Percentiles rank a stretch among this genome's conserved stretches.
These are phyloP conservation scores for Paspalum vaginatum DNA, from an alignment of 176 grass and related monocot genomes.

Conservation along the genomic window DNA sequence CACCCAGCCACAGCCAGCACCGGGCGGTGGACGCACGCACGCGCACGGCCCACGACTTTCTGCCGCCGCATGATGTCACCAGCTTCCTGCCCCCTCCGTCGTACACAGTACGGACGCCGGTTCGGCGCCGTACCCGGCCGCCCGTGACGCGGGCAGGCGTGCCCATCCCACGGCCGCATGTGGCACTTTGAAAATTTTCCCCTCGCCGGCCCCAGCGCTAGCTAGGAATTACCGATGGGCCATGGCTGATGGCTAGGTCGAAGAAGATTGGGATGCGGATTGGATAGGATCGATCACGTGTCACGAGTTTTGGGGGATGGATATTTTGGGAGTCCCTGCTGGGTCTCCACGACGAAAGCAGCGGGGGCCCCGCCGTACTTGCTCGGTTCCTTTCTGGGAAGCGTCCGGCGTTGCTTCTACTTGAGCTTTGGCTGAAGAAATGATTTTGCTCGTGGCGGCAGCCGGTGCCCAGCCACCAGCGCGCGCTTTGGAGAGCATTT, in stretches of 20 bases:
- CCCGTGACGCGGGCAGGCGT: not conserved
- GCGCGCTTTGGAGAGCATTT: not conserved
- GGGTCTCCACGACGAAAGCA: slow-evolving; percentile 39
- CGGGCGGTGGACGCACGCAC: not conserved
- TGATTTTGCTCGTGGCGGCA: not conserved
- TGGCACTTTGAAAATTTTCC: too few relatives aligned
- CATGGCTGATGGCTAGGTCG: not conserved
- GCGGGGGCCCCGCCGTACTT: slow-evolving; percentile 15
- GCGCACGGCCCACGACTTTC: not conserved
- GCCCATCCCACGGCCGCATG: not conserved
- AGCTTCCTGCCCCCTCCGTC: not conserved
- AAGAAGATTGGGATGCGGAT: slow-evolving; percentile 14
- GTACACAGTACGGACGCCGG: not conserved
- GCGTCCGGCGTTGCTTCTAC: not conserved
- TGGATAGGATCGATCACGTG: slow-evolving; percentile 10
- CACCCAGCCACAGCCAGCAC: too few relatives aligned
- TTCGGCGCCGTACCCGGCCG: not conserved
- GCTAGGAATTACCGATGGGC: not conserved
- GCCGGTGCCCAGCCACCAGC: not conserved
- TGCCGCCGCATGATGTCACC: not conserved
- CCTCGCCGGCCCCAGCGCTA: too few relatives aligned
- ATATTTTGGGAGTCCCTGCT: slow-evolving; percentile 26
- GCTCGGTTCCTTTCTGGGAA: not conserved
- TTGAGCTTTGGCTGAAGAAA: not conserved
- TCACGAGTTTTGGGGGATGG: slow-evolving; percentile 1